Conservation (phyloP, 2,329 filamentous ascomycete species). For the Chrysosporium queenslandicum region DNA sequence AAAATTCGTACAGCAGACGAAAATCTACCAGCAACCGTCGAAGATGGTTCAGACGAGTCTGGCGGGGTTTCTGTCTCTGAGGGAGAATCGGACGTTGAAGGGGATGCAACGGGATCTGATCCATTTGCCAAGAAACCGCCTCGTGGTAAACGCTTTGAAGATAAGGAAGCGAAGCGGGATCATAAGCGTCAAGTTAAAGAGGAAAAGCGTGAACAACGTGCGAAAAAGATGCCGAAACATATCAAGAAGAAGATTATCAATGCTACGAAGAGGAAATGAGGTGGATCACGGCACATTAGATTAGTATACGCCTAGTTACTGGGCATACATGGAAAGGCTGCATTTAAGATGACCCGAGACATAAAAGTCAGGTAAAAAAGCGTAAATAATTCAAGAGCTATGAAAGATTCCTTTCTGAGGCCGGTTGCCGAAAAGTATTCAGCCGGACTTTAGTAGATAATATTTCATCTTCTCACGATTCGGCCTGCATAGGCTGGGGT, state of each 20-base stretch:
- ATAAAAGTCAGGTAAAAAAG: not conserved
- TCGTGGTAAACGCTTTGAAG: conserved; percentile 74
- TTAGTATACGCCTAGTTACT: no score
- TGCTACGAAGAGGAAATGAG: conserved; percentile 30
- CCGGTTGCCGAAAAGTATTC: no score
- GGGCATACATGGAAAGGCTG: no score
- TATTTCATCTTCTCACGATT: no score
- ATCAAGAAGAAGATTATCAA: conserved; percentile 80
- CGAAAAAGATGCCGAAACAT: conserved; percentile 93
- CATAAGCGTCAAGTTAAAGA: conserved; percentile 92
- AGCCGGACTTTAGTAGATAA: no score
- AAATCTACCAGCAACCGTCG: conserved; percentile 22
- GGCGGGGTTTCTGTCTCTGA: conserved; percentile 34
- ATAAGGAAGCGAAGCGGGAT: conserved; percentile 79
- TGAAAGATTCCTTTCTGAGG: not conserved
- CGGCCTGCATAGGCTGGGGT: not conserved
- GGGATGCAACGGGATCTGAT: conserved; percentile 32
- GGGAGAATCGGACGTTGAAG: conserved; percentile 30
- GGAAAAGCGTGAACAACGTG: conserved; percentile 84
- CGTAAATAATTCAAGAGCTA: not conserved
- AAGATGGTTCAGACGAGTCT: conserved; percentile 29
- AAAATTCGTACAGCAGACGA: conserved; percentile 19
- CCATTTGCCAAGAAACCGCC: conserved; percentile 58
- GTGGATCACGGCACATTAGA: not conserved
- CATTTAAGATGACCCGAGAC: not conserved